phyloP scores from a whole-genome alignment of 2,329 filamentous ascomycete species.

The Lasiodiplodia hormozganensis region DNA sequence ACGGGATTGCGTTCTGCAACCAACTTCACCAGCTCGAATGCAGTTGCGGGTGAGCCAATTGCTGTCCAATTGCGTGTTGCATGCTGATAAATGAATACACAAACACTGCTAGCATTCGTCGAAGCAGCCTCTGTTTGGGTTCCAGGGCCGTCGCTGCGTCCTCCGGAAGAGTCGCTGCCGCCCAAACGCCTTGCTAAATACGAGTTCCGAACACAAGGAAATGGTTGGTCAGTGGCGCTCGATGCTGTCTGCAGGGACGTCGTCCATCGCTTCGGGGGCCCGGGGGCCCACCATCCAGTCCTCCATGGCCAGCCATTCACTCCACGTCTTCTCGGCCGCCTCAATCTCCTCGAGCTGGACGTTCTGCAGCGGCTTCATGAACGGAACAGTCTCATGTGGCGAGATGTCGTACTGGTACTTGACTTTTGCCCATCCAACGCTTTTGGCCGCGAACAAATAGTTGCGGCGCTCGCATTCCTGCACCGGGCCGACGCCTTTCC shows the following conservation, averaged over 20 bases:
- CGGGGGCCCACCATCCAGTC: conserved; percentile 97
- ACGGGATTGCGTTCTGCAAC: conserved; percentile 3
- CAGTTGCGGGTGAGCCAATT: background rate
- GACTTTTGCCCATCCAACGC: conserved; percentile 85
- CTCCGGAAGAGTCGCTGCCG: background rate
- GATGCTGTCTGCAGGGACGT: conserved; percentile 29
- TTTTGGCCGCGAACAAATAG: conserved; percentile 94
- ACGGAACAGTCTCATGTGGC: conserved; percentile 83
- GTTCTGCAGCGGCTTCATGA: conserved; percentile 80
- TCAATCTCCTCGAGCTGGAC: conserved; percentile 81
- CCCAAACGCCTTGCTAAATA: conserved; percentile 26
- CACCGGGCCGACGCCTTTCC: conserved; percentile 76
- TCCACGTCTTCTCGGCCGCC: conserved; percentile 84
- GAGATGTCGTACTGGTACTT: conserved; percentile 91
- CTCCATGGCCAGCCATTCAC: conserved; percentile 94
- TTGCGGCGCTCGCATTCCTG: conserved; percentile 92
- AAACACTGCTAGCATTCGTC: background rate
- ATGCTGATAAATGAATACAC: conserved; percentile 2
- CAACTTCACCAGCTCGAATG: background rate
- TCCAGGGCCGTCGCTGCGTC: background rate
- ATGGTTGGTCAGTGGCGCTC: conserved; percentile 6
- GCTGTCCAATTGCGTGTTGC: conserved; percentile 2
- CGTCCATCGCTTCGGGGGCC: conserved; percentile 62
- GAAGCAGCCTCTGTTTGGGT: background rate
- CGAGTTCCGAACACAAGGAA: background rate